Evolutionary conservation across 176 grass and related monocot species (phyloP).

Genomic region (Phoenix dactylifera): DNA sequence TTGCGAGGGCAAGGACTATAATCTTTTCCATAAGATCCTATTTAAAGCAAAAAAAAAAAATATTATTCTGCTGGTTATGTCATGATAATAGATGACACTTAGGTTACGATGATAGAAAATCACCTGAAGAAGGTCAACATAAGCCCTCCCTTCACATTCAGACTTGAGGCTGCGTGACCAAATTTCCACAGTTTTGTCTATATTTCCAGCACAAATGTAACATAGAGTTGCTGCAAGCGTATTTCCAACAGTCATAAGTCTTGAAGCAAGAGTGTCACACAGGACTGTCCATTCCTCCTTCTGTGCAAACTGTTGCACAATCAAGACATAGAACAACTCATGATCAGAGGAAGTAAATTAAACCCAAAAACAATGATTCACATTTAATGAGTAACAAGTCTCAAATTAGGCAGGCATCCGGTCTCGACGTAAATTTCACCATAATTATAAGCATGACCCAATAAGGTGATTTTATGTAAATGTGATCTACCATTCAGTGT

Average conservation of each 20-base stretch:
- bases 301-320: slow-evolving; percentile 54
- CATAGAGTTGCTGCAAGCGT: slow-evolving; percentile 82
- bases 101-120: slow-evolving; percentile 18
- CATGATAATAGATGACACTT: slow-evolving; percentile 10
- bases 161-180: slow-evolving; percentile 79
- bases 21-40: slow-evolving; percentile 99
- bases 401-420: too few species aligned
- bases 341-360: too few species aligned
- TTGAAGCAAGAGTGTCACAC: slow-evolving; percentile 77
- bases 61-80: slow-evolving; percentile 4
- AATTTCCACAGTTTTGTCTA: slow-evolving; percentile 96
- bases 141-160: slow-evolving; percentile 72
- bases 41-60: slow-evolving; percentile 3
- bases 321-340: background rate
- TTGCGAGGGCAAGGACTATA: slow-evolving; percentile 78
- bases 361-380: too few species aligned
- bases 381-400: too few species aligned
- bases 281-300: slow-evolving; percentile 88
- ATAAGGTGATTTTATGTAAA: too few species aligned
- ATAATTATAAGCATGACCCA: too few species aligned
- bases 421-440: too few species aligned
- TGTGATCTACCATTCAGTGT: too few species aligned
- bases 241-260: slow-evolving; percentile 63
- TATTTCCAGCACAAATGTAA: slow-evolving; percentile 96
- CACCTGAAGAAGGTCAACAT: slow-evolving; percentile 99